Conservation (phyloP, 164 flowering plant genomes). For the grape (Vitis vinifera) region DNA sequence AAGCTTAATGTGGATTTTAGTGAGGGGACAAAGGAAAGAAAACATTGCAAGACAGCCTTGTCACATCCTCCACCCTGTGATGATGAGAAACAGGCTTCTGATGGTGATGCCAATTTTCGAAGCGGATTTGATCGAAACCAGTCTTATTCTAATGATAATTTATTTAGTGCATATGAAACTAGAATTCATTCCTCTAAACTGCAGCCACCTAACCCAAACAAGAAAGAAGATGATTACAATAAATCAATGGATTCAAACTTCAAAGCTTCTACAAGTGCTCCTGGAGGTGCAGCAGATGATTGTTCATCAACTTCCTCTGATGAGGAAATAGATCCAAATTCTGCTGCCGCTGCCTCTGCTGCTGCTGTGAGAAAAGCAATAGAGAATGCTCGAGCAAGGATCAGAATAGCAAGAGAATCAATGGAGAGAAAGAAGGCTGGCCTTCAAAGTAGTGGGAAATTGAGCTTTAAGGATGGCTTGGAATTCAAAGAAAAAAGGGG, state of each 20-base stretch:
- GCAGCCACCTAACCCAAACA: conserved; percentile 1
- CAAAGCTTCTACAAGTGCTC: conserved; percentile 18
- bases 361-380: conserved; percentile 61
- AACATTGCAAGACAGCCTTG: conserved; percentile 3
- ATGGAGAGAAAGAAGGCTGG: conserved; percentile 40
- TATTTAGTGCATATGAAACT: conserved; percentile 11
- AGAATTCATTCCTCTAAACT: conserved; percentile 9
- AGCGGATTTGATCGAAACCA: conserved; percentile 4
- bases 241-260: conserved; percentile 13
- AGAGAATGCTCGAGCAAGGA: conserved; percentile 54
- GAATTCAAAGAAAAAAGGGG: conserved; percentile 26
- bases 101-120: conserved; percentile 10
- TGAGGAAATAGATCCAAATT: conserved; percentile 48
- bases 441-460: conserved; percentile 19
- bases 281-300: conserved; percentile 9
- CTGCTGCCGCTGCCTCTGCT: conserved; percentile 58
- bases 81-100: conserved; percentile 9
- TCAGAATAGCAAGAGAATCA: conserved; percentile 48
- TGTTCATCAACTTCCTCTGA: conserved; percentile 33
- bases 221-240: conserved; percentile 2
- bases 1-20: conserved; percentile 5
- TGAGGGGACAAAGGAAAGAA: conserved; percentile 15
- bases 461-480: conserved; percentile 12
- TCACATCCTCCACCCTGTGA: conserved; percentile 6
- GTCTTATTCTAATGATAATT: conserved; percentile 17